Percentiles rank a stretch among this genome's conserved stretches.
These are phyloP conservation scores for Pontederia crassipes DNA, from an alignment of 176 grass and related monocot species.

Conservation along the genomic window DNA sequence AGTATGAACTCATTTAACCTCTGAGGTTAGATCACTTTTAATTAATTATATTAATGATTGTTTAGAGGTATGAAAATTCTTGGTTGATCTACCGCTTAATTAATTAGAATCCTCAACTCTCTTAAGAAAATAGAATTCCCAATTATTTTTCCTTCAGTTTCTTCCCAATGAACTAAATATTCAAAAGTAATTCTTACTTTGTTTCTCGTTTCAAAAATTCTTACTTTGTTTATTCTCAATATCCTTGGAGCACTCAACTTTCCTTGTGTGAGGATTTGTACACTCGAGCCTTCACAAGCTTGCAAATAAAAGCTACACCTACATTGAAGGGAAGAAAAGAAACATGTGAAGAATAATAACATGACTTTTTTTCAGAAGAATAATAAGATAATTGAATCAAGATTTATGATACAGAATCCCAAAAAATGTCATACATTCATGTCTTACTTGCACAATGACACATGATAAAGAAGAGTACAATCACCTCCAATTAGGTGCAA, in stretches of 20 bases:
- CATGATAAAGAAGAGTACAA: no score
- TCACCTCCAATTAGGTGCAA: no score
- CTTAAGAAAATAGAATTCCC: no score
- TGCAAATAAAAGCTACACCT: constrained; percentile 96
- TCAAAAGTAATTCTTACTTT: constrained; percentile 27
- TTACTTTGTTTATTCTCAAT: constrained; percentile 76
- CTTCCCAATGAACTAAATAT: no score
- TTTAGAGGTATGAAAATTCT: no score
- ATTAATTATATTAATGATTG: no score
- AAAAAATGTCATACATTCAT: background rate
- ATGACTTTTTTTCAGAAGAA: background rate
- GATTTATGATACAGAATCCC: background rate
- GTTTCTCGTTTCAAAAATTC: constrained; percentile 9
- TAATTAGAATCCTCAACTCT: no score
- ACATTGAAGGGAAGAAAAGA: constrained; percentile 24
- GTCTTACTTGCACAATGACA: no score
- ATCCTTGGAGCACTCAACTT: constrained; percentile 92
- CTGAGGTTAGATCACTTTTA: background rate
- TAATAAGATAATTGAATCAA: background rate
- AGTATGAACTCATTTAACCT: constrained; percentile 2
- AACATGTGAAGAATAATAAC: background rate
- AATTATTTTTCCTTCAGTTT: no score
- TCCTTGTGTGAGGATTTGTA: constrained; percentile 70
- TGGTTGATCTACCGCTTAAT: no score
- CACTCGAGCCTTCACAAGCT: constrained; percentile 71